Evolutionary conservation across 2,329 filamentous ascomycete species (phyloP).

Genomic region (Lecanicillium sp.): DNA sequence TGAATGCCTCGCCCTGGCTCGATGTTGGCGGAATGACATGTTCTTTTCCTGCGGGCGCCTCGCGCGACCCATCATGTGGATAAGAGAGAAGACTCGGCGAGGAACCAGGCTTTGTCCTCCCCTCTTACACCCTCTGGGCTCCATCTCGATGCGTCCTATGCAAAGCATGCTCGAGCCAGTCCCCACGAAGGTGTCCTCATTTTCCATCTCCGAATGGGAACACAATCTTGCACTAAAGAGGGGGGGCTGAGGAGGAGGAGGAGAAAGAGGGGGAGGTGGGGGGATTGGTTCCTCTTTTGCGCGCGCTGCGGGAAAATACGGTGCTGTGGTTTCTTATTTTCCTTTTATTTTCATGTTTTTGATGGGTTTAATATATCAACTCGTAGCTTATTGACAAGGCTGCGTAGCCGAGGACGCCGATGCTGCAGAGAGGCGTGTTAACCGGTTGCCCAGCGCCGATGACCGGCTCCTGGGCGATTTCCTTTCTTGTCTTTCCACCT

Average conservation of each 20-base stretch:
- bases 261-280: neutral
- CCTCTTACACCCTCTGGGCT: neutral
- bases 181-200: neutral
- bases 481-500: too few species aligned
- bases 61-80: neutral
- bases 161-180: slow-evolving; percentile 3
- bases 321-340: too few species aligned
- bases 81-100: neutral
- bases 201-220: neutral
- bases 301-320: too few species aligned
- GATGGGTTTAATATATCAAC: too few species aligned
- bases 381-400: too few species aligned
- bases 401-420: too few species aligned
- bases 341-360: too few species aligned
- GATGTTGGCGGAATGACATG: slow-evolving; percentile 3
- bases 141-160: slow-evolving; percentile 2
- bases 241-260: neutral
- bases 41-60: neutral
- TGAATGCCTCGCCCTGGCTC: neutral
- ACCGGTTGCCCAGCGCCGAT: too few species aligned
- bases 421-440: too few species aligned
- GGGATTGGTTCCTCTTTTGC: too few species aligned
- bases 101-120: neutral
- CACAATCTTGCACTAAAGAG: neutral
- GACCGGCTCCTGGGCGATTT: too few species aligned